Evolutionary conservation across 768 basidiomycete species (phyloP), one percentile per base, ranked within the genome.

Genomic region (Pleurotus cornucopiae): DNA sequence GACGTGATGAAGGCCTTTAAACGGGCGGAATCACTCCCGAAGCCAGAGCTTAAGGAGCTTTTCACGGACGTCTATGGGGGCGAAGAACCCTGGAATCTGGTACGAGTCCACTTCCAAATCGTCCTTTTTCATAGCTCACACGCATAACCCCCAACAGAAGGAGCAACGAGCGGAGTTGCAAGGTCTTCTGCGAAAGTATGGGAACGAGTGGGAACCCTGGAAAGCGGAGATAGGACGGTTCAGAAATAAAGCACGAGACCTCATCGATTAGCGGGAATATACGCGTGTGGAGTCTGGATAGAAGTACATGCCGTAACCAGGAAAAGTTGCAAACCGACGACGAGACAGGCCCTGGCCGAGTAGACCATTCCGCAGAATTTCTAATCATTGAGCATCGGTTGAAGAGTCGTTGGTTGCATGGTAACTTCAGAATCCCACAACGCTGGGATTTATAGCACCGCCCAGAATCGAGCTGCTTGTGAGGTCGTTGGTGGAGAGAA

Each of bases 61-160:
- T 95, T 95, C 69, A 86, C 81, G 6, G 93, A 96, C 60, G 85
- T 96, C 6, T 96, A 94, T 67, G 91, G 82, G 20, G 91, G 90
- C 2, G 84, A 91, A 61, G 81, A 88, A 64, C 90, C 89, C 1
- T 90, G 86, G 88, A 90, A 89, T 64, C 71, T 93, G 61, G 92
- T 91, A 66, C 20, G 66, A 91, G 78, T 46, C 26, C 38, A 55
- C 57, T 58, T 51, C 21, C 46, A 25, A 20, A 45, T 30, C 58
- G 20, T 37, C 12, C 46, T 30, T 38, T 57, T n/a, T 13, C 23
- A 43, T 40, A 38, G 34, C 11, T 16, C n/a, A 52, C 55, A 45
- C 57, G 56, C 53, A 49, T 4, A 26, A 12, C 54, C 63, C 21
- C 25, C 3, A 58, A 47, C 63, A 95, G 94, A 83, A 69, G 62